phyloP scores from a whole-genome alignment of 257 asterid genomes.

The Ligustrum vulgare region DNA sequence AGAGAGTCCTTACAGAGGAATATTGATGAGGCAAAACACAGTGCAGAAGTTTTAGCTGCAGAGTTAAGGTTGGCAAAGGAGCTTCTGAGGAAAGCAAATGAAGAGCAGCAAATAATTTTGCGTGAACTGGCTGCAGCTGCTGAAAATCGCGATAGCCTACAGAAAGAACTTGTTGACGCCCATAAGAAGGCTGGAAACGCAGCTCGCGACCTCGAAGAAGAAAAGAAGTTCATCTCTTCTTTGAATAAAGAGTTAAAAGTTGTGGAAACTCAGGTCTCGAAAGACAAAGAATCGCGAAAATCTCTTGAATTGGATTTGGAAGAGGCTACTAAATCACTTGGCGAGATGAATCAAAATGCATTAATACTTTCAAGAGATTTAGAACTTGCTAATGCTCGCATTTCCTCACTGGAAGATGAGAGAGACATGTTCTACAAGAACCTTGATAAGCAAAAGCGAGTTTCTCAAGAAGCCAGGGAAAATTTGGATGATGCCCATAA shows the following conservation, averaged over 20 bases:
- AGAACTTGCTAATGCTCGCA: conserved; percentile 47
- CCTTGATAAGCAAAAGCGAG: conserved; percentile 57
- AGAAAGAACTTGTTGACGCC: conserved; percentile 53
- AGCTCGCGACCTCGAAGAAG: conserved; percentile 45
- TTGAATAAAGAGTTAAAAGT: conserved; percentile 48
- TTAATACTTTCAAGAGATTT: conserved; percentile 47
- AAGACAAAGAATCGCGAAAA: conserved; percentile 49
- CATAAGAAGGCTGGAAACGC: conserved; percentile 46
- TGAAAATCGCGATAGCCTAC: conserved; percentile 43
- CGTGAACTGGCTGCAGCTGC: conserved; percentile 44
- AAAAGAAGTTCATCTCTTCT: conserved; percentile 37
- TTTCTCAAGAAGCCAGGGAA: conserved; percentile 56
- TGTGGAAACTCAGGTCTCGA: conserved; percentile 40
- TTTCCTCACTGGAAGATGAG: conserved; percentile 62
- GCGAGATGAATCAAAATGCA: conserved; percentile 50
- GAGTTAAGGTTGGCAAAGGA: conserved; percentile 49
- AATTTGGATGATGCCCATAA: conserved; percentile 80
- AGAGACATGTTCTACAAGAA: conserved; percentile 46
- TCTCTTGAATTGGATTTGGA: conserved; percentile 56
- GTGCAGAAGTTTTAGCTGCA: conserved; percentile 34
- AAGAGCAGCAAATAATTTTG: conserved; percentile 43
- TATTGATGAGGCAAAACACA: conserved; percentile 43
- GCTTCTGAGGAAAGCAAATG: conserved; percentile 44
- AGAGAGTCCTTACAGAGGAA: conserved; percentile 43
- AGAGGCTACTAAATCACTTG: conserved; percentile 57